Evolutionary conservation across 306 rosid species (phyloP).

Genomic region (Cicer cuneatum): DNA sequence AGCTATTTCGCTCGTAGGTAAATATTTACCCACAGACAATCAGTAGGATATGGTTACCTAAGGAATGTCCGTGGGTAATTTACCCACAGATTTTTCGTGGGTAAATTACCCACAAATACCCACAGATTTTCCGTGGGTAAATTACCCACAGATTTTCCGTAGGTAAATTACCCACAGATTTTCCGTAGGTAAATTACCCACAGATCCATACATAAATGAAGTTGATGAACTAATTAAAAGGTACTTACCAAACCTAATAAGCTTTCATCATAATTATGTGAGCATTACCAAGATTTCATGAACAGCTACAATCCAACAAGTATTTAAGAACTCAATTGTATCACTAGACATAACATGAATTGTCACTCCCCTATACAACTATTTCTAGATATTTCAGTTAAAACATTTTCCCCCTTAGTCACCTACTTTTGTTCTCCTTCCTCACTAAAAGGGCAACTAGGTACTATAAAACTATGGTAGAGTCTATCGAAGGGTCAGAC

Average conservation of each 20-base stretch:
- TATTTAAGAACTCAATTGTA: constrained; percentile 2
- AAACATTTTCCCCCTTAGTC: constrained; percentile 26
- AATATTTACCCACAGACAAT: no score
- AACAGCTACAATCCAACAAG: background rate
- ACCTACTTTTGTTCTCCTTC: constrained; percentile 1
- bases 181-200: no score
- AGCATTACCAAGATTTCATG: constrained; percentile 1
- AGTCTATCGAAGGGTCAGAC: background rate
- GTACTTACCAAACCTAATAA: constrained; percentile 15
- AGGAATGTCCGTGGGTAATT: no score
- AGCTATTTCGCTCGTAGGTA: no score
- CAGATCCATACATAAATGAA: constrained; percentile 29
- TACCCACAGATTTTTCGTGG: no score
- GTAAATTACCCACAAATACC: no score
- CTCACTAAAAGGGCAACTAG: background rate
- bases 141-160: no score
- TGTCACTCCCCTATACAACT: background rate
- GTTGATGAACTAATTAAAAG: background rate
- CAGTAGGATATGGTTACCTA: no score
- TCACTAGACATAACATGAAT: background rate
- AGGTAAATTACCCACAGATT: no score
- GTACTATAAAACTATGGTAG: background rate
- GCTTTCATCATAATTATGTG: constrained; percentile 2
- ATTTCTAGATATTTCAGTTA: background rate
- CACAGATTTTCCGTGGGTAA: no score